These are phyloP conservation scores for Phytophthora idaei DNA, from an alignment of 352 stramenopile genomes.

Conservation along the genomic window DNA sequence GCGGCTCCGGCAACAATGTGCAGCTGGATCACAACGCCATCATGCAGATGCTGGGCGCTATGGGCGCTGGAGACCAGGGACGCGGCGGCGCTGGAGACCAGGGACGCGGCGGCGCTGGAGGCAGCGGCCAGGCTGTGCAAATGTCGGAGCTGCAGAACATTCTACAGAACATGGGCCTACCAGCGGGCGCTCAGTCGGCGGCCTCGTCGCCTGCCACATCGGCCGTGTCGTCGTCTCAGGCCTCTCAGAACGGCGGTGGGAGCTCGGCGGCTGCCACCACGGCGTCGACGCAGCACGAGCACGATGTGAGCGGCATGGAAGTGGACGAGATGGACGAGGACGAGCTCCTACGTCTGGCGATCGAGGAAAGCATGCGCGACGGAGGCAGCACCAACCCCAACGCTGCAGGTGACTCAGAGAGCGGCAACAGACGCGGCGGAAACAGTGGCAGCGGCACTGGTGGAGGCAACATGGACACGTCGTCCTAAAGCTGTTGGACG, in stretches of 20 bases:
- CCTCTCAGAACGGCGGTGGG: constrained; percentile 66
- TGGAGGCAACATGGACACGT: constrained; percentile 51
- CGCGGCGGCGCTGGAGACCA: constrained; percentile 53
- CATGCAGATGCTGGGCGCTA: constrained; percentile 91
- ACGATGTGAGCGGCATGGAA: constrained; percentile 83
- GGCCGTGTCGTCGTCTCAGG: constrained; percentile 77
- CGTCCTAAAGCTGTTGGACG: constrained; percentile 39
- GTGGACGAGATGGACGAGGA: constrained; percentile 90
- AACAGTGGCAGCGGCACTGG: constrained; percentile 37
- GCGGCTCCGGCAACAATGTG: constrained; percentile 54
- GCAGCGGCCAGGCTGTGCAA: constrained; percentile 63
- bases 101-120: constrained; percentile 44
- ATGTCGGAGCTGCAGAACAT: constrained; percentile 90
- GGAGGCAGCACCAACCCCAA: constrained; percentile 50
- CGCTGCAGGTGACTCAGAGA: constrained; percentile 40
- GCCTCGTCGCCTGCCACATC: constrained; percentile 78
- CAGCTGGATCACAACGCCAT: constrained; percentile 91
- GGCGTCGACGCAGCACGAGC: constrained; percentile 72
- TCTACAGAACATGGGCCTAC: constrained; percentile 88
- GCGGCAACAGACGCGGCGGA: constrained; percentile 33
- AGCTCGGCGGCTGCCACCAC: constrained; percentile 76
- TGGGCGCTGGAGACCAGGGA: constrained; percentile 74
- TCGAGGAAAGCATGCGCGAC: constrained; percentile 90
- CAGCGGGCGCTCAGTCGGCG: constrained; percentile 60
- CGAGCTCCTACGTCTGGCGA: constrained; percentile 82